Percentiles rank a stretch among this genome's conserved stretches.
Conservation (phyloP, 1,139 yeast genomes). For the Pichia sorboxylosa region DNA sequence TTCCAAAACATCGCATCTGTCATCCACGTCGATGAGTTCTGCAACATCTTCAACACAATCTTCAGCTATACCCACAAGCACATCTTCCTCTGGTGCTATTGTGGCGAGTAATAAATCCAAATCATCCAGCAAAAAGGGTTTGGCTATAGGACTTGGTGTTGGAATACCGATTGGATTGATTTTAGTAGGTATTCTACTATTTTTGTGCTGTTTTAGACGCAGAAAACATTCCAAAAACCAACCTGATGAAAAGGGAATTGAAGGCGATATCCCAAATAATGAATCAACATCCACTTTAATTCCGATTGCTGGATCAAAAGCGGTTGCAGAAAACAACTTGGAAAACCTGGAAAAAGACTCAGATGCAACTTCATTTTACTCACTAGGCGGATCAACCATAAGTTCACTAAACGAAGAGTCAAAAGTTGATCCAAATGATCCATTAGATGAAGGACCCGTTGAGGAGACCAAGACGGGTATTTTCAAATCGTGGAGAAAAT, state of each 20-base stretch:
- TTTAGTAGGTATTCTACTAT: constrained; percentile 36
- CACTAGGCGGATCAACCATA: constrained; percentile 17
- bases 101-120: constrained; percentile 13
- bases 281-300: constrained; percentile 6
- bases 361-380: constrained; percentile 21
- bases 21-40: constrained; percentile 11
- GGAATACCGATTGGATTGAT: constrained; percentile 56
- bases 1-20: constrained; percentile 4
- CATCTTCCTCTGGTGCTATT: constrained; percentile 1
- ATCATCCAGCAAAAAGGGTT: constrained; percentile 28
- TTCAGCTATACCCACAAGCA: constrained; percentile 9
- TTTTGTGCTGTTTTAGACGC: constrained; percentile 48
- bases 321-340: constrained; percentile 35
- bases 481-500: constrained; percentile 55
- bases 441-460: constrained; percentile 2
- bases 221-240: constrained; percentile 25
- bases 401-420: constrained; percentile 1
- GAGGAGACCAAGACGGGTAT: constrained; percentile 8
- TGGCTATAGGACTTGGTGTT: constrained; percentile 86
- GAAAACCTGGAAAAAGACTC: constrained; percentile 28
- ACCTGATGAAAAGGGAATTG: constrained; percentile 26
- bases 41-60: constrained; percentile 18
- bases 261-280: constrained; percentile 17
- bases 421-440: constrained; percentile 13
- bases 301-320: constrained; percentile 24